phyloP scores from a whole-genome alignment of 768 basidiomycete genomes.

The Amanita molliuscula region DNA sequence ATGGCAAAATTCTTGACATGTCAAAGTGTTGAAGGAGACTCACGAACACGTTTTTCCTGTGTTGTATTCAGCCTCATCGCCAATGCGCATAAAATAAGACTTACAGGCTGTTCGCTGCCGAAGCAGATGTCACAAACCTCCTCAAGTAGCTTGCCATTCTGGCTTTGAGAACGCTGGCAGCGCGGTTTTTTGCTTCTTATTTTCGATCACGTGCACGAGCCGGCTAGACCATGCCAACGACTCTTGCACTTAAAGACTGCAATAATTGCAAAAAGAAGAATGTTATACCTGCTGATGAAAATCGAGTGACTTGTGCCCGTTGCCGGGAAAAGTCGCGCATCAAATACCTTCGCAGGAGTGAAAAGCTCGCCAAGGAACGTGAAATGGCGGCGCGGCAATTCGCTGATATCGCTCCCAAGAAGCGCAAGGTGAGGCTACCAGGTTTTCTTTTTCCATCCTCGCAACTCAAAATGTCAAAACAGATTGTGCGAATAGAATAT shows the following conservation, averaged over 20 bases:
- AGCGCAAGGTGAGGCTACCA: background rate
- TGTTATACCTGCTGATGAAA: background rate
- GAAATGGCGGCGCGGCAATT: background rate
- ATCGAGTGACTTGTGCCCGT: background rate
- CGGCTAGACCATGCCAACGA: no score
- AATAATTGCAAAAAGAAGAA: background rate
- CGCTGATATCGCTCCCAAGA: background rate
- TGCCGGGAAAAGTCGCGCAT: background rate
- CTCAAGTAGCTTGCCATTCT: slow-evolving; percentile 42
- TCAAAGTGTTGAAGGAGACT: slow-evolving; percentile 7
- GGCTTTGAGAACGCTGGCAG: background rate
- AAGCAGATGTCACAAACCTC: slow-evolving; percentile 39
- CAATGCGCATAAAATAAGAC: slow-evolving; percentile 16
- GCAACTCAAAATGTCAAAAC: background rate
- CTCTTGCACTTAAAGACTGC: background rate
- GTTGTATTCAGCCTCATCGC: background rate
- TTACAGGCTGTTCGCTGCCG: slow-evolving; percentile 27
- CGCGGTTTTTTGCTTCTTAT: background rate
- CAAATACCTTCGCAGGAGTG: background rate
- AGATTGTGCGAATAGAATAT: background rate
- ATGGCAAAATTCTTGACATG: background rate
- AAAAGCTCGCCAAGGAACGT: no score
- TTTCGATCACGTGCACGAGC: background rate
- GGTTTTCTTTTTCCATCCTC: background rate
- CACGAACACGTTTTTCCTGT: slow-evolving; percentile 31